These are phyloP conservation scores for Gypsophila paniculata DNA, from an alignment of 179 eudicot genomes.

Conservation along the genomic window DNA sequence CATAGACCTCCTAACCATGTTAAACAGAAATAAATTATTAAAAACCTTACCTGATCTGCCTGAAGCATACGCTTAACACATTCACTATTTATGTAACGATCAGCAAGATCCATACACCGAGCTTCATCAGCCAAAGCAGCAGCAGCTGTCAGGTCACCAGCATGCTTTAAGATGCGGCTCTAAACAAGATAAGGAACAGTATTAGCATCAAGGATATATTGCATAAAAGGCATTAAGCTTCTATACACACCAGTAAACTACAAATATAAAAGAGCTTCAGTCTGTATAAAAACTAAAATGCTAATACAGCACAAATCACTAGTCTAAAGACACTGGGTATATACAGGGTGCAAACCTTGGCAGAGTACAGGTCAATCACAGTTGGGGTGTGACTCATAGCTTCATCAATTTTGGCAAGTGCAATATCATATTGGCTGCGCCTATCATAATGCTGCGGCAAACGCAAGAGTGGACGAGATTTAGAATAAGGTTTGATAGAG, in stretches of 20 bases:
- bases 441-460: constrained; percentile 87
- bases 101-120: constrained; percentile 99
- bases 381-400: constrained; percentile 94
- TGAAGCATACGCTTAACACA: constrained; percentile 98
- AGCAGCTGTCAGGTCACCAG: constrained; percentile 87
- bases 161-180: constrained; percentile 97
- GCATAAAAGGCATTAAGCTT: constrained; percentile 1
- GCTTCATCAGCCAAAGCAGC: constrained; percentile 99
- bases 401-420: constrained; percentile 86
- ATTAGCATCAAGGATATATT: neutral
- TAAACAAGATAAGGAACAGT: constrained; percentile 22
- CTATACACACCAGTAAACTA: neutral
- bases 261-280: neutral
- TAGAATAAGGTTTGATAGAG: neutral
- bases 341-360: constrained; percentile 55
- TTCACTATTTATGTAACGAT: constrained; percentile 92
- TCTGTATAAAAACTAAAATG: neutral
- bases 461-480: neutral
- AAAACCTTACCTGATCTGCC: constrained; percentile 74
- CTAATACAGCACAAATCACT: neutral
- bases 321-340: neutral
- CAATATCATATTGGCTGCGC: constrained; percentile 64
- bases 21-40: neutral
- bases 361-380: constrained; percentile 87
- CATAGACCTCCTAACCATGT: neutral